These are phyloP conservation scores for Xylaria intraflava DNA, from an alignment of 495 filamentous ascomycete genomes.

Conservation along the genomic window DNA sequence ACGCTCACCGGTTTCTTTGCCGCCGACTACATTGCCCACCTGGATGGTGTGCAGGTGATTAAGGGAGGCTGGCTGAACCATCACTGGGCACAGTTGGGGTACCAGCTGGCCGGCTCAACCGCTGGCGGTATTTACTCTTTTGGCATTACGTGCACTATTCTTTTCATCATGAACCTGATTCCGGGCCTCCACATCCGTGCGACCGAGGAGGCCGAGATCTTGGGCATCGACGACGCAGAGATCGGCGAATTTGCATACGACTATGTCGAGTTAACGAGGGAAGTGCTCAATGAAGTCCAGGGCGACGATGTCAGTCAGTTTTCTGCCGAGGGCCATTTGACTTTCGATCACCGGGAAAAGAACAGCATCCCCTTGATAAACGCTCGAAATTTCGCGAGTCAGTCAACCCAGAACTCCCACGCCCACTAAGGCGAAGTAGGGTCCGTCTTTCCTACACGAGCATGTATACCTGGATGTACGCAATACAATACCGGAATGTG, in stretches of 20 bases:
- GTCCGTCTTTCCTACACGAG: neutral
- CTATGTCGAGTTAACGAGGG: conserved; percentile 87
- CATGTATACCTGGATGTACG: neutral
- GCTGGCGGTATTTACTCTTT: conserved; percentile 84
- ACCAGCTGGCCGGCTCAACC: conserved; percentile 83
- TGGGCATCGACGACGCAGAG: conserved; percentile 91
- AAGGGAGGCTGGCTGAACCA: conserved; percentile 86
- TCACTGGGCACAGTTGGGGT: conserved; percentile 81
- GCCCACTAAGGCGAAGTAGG: conserved; percentile 3
- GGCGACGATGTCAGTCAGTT: conserved; percentile 35
- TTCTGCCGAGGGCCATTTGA: conserved; percentile 19
- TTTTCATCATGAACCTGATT: conserved; percentile 81
- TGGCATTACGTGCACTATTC: conserved; percentile 73
- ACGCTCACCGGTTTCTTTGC: conserved; percentile 87
- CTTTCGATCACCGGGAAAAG: conserved; percentile 29
- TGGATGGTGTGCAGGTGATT: conserved; percentile 71
- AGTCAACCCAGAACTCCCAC: conserved; percentile 14
- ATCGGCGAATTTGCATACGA: conserved; percentile 99
- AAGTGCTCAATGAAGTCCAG: conserved; percentile 63
- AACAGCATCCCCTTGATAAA: conserved; percentile 32
- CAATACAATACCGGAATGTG: neutral
- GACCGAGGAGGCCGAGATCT: conserved; percentile 75
- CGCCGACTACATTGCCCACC: conserved; percentile 81
- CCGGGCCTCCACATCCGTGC: conserved; percentile 78
- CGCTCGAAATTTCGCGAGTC: conserved; percentile 18